phyloP scores from a whole-genome alignment of 225 moss, liverwort and hornwort species.

The Polytrichum formosum region DNA sequence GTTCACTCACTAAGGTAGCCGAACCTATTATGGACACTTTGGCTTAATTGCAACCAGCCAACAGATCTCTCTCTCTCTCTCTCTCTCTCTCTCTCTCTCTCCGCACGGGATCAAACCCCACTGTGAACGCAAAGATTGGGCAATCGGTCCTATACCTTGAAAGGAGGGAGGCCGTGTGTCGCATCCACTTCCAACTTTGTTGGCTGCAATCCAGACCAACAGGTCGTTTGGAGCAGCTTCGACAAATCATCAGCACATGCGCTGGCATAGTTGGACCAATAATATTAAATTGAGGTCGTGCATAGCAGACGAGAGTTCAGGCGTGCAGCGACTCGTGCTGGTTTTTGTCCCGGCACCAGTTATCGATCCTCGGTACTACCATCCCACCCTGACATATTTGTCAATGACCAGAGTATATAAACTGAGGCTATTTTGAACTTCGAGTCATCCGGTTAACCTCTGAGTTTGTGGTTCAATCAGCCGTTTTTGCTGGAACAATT shows the following conservation, averaged over 20 bases:
- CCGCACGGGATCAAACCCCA: slow-evolving; percentile 97
- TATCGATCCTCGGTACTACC: slow-evolving; percentile 81
- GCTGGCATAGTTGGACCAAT: too few species aligned
- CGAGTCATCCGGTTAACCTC: neutral
- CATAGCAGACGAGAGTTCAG: slow-evolving; percentile 62
- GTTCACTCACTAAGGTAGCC: too few species aligned
- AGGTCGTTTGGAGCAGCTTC: too few species aligned
- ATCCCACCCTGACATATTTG: neutral
- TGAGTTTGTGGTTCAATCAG: slow-evolving; percentile 7
- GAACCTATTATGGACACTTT: too few species aligned
- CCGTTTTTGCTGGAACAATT: slow-evolving; percentile 49
- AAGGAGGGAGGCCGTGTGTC: slow-evolving; percentile 90
- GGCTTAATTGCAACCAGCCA: slow-evolving; percentile 22
- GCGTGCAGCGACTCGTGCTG: slow-evolving; percentile 61
- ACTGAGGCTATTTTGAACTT: neutral
- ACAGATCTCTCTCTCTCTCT: too few species aligned
- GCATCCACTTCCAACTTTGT: slow-evolving; percentile 93
- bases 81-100: slow-evolving; percentile 8
- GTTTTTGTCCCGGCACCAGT: slow-evolving; percentile 91
- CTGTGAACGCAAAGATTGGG: slow-evolving; percentile 99
- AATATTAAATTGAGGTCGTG: slow-evolving; percentile 16
- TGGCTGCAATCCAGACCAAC: slow-evolving; percentile 44
- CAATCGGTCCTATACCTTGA: slow-evolving; percentile 93
- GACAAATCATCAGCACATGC: too few species aligned
- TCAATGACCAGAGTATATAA: too few species aligned